Evolutionary conservation across 305 asterid genomes (phyloP).

Genomic region (Fraxinus baroniana): DNA sequence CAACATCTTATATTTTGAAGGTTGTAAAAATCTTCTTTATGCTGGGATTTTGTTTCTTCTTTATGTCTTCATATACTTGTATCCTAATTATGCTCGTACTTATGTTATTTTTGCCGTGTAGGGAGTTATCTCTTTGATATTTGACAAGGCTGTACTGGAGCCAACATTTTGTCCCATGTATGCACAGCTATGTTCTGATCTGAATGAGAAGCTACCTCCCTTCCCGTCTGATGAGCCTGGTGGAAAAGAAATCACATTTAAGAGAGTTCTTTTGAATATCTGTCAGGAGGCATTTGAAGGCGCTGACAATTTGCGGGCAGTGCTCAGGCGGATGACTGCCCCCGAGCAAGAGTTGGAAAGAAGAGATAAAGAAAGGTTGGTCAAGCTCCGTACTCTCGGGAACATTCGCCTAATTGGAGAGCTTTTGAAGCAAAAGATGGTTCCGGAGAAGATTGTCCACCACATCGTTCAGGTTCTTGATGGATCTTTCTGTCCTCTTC

Average conservation of each 20-base stretch:
- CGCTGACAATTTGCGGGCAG: background rate
- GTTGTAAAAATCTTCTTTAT: background rate
- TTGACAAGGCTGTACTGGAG: background rate
- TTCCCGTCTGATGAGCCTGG: background rate
- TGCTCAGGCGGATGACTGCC: background rate
- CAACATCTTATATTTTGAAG: background rate
- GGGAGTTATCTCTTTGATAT: background rate
- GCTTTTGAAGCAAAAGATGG: background rate
- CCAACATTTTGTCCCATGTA: background rate
- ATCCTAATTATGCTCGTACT: constrained; percentile 2
- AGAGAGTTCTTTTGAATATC: background rate
- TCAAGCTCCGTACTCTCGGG: background rate
- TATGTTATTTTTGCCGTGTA: background rate
- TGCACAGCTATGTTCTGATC: background rate
- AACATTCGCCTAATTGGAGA: background rate
- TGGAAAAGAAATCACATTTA: background rate
- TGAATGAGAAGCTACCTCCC: background rate
- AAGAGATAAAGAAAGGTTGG: background rate
- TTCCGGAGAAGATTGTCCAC: background rate
- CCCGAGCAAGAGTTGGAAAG: background rate
- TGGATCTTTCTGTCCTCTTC: background rate
- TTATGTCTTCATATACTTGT: background rate
- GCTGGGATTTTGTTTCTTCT: constrained; percentile 47
- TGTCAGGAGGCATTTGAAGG: background rate
- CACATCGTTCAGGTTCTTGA: background rate